Evolutionary conservation across 495 filamentous ascomycete species (phyloP), one percentile per base, ranked within the genome.

Genomic region (Entonaema liquescens): DNA sequence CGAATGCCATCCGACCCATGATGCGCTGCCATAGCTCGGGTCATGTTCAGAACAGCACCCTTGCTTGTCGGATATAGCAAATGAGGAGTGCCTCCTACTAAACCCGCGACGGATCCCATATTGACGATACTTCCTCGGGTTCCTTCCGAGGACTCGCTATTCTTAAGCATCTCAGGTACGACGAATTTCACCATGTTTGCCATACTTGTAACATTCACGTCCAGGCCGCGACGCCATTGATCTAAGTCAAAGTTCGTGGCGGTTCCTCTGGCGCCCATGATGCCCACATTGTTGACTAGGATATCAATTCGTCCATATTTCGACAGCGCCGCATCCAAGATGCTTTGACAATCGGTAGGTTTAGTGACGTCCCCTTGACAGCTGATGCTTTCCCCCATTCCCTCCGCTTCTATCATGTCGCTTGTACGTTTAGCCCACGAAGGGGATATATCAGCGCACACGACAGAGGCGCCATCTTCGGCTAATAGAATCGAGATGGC

Each of bases 11-110:
- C 80, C 3, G 53, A 35, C 0, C 79, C 86, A 77, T 89, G 86
- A 67, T 89, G 85, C 0, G 83, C 85, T 3, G 85, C 85, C 86
- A 88, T 88, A 5, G 84, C 85, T 15, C 86, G 70, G 9, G 86
- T 89, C 84, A 89, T 83, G 50, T 88, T 84, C 0, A 89, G 79
- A 7, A 89, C 79, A 0, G 87, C 87, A 0, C 87, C 88, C 67
- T 90, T 89, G 56, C 79, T 83, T 15, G 87, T 89, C 23, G 87
- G 87, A 76, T 90, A 90, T 8, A 89, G 74, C 2, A 90, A 64
- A 77, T 85, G 81, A 2, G 86, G 87, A 19, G 85, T 88, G 5
- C 87, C 87, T 1, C 87, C 88, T 61, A 81, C 80, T 44, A 87
- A 57, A 0, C 88, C 87, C 3, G 86, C 86, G 13, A 89, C 86